Evolutionary conservation across 2,329 filamentous ascomycete genomes (phyloP).

Genomic region (Fusarium concolor): DNA sequence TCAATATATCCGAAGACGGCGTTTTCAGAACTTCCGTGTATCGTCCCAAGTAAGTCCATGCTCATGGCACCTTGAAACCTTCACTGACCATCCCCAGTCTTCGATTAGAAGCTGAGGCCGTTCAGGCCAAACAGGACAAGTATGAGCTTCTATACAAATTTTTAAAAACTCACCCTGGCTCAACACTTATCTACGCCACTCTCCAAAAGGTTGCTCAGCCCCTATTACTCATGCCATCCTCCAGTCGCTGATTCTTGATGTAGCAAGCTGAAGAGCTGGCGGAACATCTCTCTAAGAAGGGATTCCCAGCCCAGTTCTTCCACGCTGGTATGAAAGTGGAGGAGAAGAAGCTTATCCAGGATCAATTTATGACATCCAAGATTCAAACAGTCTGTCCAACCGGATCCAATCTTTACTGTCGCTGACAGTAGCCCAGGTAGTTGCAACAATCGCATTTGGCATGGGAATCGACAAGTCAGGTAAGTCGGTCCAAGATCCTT

Average conservation of each 20-base stretch:
- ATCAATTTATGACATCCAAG: conserved; percentile 61
- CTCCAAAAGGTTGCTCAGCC: conserved; percentile 57
- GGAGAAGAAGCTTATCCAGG: conserved; percentile 60
- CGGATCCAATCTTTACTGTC: fast-evolving
- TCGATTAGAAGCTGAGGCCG: conserved; percentile 62
- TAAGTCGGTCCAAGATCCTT: neutral
- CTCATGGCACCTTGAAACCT: fast-evolving
- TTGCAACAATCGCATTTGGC: conserved; percentile 68
- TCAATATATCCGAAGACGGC: conserved; percentile 58
- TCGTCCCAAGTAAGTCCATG: conserved; percentile 59
- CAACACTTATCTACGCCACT: conserved; percentile 72
- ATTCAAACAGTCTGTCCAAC: conserved; percentile 50
- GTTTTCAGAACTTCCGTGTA: conserved; percentile 71
- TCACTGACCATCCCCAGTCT: conserved; percentile 51
- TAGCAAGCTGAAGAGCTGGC: conserved; percentile 61
- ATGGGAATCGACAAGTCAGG: conserved; percentile 68
- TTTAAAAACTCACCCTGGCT: conserved; percentile 61
- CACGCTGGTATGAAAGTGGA: conserved; percentile 63
- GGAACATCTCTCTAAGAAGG: conserved; percentile 49
- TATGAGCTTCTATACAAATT: conserved; percentile 60
- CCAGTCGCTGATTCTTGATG: conserved; percentile 4
- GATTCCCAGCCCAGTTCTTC: conserved; percentile 59
- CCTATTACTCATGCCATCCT: neutral
- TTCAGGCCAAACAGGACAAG: conserved; percentile 57
- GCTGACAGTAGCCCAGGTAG: conserved; percentile 32